Base-by-base conservation (phyloP, 2,329 filamentous ascomycete species). In the Alternaria panax region DNA sequence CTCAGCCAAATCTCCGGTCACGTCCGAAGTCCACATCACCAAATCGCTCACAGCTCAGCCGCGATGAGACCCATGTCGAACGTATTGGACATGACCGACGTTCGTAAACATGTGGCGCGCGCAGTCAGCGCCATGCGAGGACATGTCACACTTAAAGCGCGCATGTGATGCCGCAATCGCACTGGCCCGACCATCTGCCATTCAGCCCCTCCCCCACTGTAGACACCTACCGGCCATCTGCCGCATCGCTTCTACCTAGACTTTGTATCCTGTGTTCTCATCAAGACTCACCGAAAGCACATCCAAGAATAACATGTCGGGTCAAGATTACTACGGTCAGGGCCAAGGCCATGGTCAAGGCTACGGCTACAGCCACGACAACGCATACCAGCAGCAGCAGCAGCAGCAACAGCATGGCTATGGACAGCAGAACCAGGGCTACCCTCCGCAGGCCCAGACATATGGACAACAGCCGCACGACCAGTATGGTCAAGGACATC, bases 261-360 rank as follows among this genome's bases (percentile, higher is more conserved):
- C 36, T 25, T 27, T 43, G 7, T 28, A 53, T 42, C 42, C 36
- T 30, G 32, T 20, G 7, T 40, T 30, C 25, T 40, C 12, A 22
- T 32, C 16, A 2, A 38, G 9, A 22, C n/a, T 36, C 22, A 32
- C 9, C 24, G 1, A 42, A n/a, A 32, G 12, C 2, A 43, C 4
- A n/a, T 36, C 18, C 9, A 16, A 53, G 38, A 47, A 9, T 42
- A 48, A 36, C 50, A 72, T 72, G 68, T 64, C 69, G 20, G 72
- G 62, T 46, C 60, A 75, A 56, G 74, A 75, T 47, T 78, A 78
- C 59, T 79, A 79, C 67, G 73, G 75, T 30, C 67, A 72, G 24
- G 60, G 67, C 24, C 63, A 66, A 36, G 54, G 50, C 34, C 60
- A 67, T 9, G 38, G 30, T 41, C 62, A 64, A 48, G 64, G 64